A percentile compares a stretch with the other conserved stretches of the same genome.
phyloP scores from a whole-genome alignment of 2,329 filamentous ascomycete genomes.

The Camptophora hylomeconis region DNA sequence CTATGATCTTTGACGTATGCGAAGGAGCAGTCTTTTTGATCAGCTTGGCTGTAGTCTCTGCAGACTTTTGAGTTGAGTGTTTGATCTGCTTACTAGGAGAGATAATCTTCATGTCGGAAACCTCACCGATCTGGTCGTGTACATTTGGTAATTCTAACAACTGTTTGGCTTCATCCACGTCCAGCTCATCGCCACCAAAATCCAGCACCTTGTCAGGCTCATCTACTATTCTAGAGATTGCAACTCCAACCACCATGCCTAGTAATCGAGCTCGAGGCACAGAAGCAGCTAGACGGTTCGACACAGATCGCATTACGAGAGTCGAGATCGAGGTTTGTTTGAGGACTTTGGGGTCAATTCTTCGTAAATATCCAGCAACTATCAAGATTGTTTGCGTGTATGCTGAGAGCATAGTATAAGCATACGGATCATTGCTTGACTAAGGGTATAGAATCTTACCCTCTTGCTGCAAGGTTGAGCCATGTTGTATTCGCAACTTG shows the following conservation, averaged over 20 bases:
- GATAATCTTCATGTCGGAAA: slow-evolving; percentile 34
- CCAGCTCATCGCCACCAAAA: slow-evolving; percentile 72
- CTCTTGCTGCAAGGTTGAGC: slow-evolving; percentile 77
- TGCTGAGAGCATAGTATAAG: slow-evolving; percentile 28
- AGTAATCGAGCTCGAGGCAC: slow-evolving; percentile 66
- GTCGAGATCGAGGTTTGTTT: slow-evolving; percentile 57
- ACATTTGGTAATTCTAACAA: slow-evolving; percentile 55
- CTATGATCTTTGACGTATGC: slow-evolving; percentile 32
- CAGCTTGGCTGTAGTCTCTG: slow-evolving; percentile 3
- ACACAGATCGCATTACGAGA: slow-evolving; percentile 63
- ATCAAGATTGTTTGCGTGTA: slow-evolving; percentile 70
- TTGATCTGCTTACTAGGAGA: slow-evolving; percentile 8
- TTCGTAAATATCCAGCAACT: slow-evolving; percentile 60
- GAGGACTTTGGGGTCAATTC: slow-evolving; percentile 52
- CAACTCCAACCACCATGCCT: slow-evolving; percentile 76
- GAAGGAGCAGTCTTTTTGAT: slow-evolving; percentile 11
- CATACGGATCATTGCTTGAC: slow-evolving; percentile 9
- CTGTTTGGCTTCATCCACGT: slow-evolving; percentile 58
- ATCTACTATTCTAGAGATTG: slow-evolving; percentile 52
- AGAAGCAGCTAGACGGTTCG: slow-evolving; percentile 68
- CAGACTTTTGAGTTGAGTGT: slow-evolving; percentile 10
- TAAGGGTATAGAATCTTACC: slow-evolving; percentile 34
- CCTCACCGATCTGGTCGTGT: slow-evolving; percentile 49
- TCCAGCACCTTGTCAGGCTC: slow-evolving; percentile 57
- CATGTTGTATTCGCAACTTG: slow-evolving; percentile 72